Evolutionary conservation across 1,284 basidiomycete genomes (phyloP).

Genomic region (Trichosporon faecale): DNA sequence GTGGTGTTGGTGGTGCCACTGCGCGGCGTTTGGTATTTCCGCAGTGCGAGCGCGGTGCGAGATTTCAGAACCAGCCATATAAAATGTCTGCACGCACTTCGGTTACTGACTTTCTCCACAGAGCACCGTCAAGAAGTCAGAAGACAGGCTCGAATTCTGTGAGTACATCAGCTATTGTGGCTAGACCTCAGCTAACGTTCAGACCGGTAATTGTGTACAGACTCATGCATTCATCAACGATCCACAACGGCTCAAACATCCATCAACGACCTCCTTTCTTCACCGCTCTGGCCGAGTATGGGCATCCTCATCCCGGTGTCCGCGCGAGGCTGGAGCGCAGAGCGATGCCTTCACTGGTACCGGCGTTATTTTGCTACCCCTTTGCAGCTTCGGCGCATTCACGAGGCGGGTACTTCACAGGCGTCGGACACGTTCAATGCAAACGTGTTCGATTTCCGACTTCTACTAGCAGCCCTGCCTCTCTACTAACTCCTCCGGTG

Average conservation of each 20-base stretch:
- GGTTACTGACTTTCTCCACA: slow-evolving; percentile 54
- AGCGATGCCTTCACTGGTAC: slow-evolving; percentile 17
- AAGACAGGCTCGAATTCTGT: slow-evolving; percentile 97
- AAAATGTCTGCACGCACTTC: slow-evolving; percentile 3
- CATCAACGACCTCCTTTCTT: slow-evolving; percentile 4
- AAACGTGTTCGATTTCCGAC: neutral
- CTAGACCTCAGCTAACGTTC: slow-evolving; percentile 15
- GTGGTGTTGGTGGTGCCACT: slow-evolving; percentile 60
- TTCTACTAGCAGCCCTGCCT: neutral
- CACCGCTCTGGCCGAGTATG: slow-evolving; percentile 13
- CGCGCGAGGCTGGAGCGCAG: slow-evolving; percentile 28
- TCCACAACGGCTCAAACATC: neutral
- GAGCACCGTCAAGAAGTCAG: slow-evolving; percentile 80
- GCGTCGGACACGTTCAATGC: slow-evolving; percentile 26
- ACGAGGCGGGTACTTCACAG: slow-evolving; percentile 31
- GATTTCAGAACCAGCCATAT: slow-evolving; percentile 48
- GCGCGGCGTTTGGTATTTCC: slow-evolving; percentile 21
- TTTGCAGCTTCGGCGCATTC: slow-evolving; percentile 19
- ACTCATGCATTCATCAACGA: slow-evolving; percentile 23
- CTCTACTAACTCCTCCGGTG: neutral
- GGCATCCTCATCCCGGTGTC: slow-evolving; percentile 28
- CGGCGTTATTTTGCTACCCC: slow-evolving; percentile 30
- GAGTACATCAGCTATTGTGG: slow-evolving; percentile 47
- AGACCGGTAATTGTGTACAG: slow-evolving; percentile 38
- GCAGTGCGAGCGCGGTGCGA: slow-evolving; percentile 17